Base-by-base conservation (phyloP, 352 stramenopile genomes). In the Phytophthora pluvialis region DNA sequence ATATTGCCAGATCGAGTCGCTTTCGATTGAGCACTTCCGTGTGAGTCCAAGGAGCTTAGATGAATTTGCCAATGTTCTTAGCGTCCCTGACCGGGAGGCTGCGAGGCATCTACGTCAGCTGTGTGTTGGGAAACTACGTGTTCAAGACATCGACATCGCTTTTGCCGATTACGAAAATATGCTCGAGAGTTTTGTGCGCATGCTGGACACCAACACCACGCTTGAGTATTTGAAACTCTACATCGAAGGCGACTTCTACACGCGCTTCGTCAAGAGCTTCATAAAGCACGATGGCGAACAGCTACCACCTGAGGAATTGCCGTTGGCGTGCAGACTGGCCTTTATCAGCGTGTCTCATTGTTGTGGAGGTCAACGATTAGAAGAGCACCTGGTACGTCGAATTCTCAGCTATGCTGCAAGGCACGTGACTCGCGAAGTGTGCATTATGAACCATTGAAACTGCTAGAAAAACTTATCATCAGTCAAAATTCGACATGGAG, bases 1-100 rank as follows among this genome's bases (percentile, higher is more conserved):
- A 11, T 65, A 67, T 33, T 73, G 54, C 35, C 54, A 63, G 10
- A 42, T 74, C 18, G 33, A 55, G 13, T 63, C 66, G 1, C 55
- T 74, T 13, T 67, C 60, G 13, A 48, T 74, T 13, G 58, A 64
- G 25, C 40, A 67, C 26, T 74, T 71, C 11, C 60, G 60, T 11
- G 43, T 74, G 18, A 63, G 54, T 25, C 40, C 50, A 21, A 25
- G 28, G 13, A 60, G 55, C 12, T 15, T 74, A 16, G n/a, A 29
- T n/a, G 48, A 36, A 21, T 74, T 74, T 26, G 55, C 54, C 15
- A 39, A 59, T 10, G 58, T 62, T 8, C 66, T 74, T 7, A 49
- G 51, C 36, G 48, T 70, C 13, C 38, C 59, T 28, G 39, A 39
- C 5, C 43, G 48, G 6, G 66, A 53, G 3, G 39, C 44, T 44